These are phyloP conservation scores for Rhizophagus clarus DNA, from an alignment of 192 early-diverging fungal genomes.

Conservation along the genomic window DNA sequence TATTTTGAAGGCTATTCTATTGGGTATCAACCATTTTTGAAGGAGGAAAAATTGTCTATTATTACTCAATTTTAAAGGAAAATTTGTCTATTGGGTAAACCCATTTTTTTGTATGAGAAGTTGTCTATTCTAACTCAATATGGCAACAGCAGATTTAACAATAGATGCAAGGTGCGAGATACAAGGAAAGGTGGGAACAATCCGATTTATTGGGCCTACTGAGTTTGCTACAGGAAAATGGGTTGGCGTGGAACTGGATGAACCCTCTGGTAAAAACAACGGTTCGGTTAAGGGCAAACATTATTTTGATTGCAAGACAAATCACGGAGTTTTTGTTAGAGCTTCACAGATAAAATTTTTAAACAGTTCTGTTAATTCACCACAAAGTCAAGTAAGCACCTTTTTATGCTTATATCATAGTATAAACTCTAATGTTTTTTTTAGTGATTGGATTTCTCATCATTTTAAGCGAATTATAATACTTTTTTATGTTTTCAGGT, in stretches of 20 bases:
- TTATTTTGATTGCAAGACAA: constrained; percentile 75
- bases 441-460: neutral
- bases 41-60: no score
- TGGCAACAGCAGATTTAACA: constrained; percentile 4
- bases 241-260: constrained; percentile 89
- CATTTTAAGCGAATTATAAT: neutral
- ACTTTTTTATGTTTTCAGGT: neutral
- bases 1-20: no score
- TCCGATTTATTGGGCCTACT: constrained; percentile 84
- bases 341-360: constrained; percentile 56
- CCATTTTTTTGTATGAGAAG: no score
- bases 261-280: constrained; percentile 73
- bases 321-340: constrained; percentile 81
- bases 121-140: neutral
- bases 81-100: no score
- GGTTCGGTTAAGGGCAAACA: constrained; percentile 74
- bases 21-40: no score
- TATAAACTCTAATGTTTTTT: no score
- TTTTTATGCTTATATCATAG: neutral
- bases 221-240: constrained; percentile 83
- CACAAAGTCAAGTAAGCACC: constrained; percentile 5
- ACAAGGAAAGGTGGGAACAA: constrained; percentile 41
- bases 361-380: constrained; percentile 3
- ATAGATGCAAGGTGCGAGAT: constrained; percentile 29
- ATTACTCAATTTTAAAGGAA: no score